Evolutionary conservation across 495 filamentous ascomycete species (phyloP).

Genomic region (Coniosporium apollinis): DNA sequence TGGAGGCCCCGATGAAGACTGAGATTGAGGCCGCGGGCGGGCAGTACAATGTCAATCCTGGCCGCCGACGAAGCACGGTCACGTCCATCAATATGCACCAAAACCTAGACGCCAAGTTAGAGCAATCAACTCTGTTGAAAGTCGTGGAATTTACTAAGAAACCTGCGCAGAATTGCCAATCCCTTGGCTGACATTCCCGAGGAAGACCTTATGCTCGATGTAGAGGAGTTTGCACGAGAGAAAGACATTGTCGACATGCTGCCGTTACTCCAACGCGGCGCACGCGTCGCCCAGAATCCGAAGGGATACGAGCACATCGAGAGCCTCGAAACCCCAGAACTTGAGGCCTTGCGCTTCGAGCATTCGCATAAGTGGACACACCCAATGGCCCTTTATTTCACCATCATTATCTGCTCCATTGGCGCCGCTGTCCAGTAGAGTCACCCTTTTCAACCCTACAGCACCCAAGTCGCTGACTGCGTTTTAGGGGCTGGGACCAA

Average conservation of each 20-base stretch:
- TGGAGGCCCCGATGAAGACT: too few relatives aligned
- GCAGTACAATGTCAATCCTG: too few relatives aligned
- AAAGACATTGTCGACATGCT: slow-evolving; percentile 28
- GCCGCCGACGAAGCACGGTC: too few relatives aligned
- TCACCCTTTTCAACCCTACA: neutral
- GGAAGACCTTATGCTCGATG: slow-evolving; percentile 30
- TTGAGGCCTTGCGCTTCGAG: slow-evolving; percentile 28
- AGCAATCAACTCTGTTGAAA: too few relatives aligned
- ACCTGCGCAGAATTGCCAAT: slow-evolving; percentile 22
- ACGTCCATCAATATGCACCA: too few relatives aligned
- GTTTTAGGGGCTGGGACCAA: slow-evolving; percentile 15
- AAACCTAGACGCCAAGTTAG: too few relatives aligned
- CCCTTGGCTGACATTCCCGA: slow-evolving; percentile 33
- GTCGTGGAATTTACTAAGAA: too few relatives aligned
- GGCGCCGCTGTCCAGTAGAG: slow-evolving; percentile 22
- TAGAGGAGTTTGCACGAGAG: slow-evolving; percentile 32
- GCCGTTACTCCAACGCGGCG: slow-evolving; percentile 34
- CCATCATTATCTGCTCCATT: slow-evolving; percentile 29
- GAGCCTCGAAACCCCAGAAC: slow-evolving; percentile 32
- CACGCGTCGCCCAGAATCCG: slow-evolving; percentile 36
- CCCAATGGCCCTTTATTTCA: slow-evolving; percentile 38
- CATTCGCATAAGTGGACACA: slow-evolving; percentile 39
- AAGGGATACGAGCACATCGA: slow-evolving; percentile 22
- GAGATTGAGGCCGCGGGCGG: too few relatives aligned
- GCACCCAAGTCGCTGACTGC: neutral